Evolutionary conservation across 371 early-diverging fungal species (phyloP).

Genomic region (Mortierella sp.): DNA sequence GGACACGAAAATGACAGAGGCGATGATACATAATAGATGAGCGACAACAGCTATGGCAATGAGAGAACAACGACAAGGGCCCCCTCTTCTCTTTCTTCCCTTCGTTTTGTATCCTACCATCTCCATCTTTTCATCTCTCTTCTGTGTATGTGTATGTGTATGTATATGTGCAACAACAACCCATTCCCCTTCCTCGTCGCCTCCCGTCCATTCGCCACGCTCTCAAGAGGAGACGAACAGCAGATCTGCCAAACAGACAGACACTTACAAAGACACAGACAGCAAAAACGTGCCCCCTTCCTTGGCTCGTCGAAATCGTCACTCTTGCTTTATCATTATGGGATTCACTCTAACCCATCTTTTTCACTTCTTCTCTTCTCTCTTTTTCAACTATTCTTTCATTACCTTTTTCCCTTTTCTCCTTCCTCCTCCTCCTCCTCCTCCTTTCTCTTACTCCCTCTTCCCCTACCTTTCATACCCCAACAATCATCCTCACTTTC

Average conservation of each 20-base stretch:
- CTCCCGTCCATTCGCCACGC: background rate
- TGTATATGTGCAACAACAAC: background rate
- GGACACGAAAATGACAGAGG: background rate
- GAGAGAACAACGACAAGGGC: background rate
- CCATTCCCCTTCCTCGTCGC: background rate
- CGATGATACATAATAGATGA: too few species aligned
- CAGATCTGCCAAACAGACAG: background rate
- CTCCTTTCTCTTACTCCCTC: background rate
- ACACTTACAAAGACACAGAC: background rate
- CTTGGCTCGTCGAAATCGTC: conserved; percentile 3
- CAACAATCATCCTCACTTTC: background rate
- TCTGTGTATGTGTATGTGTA: background rate
- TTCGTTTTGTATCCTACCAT: background rate
- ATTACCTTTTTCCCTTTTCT: background rate
- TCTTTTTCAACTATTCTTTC: background rate
- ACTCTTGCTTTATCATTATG: background rate
- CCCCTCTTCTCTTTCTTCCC: background rate
- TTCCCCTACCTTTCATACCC: background rate
- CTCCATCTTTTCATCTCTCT: background rate
- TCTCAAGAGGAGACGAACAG: background rate
- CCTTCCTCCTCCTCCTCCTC: background rate
- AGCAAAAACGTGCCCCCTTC: conserved; percentile 6
- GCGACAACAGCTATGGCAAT: too few species aligned
- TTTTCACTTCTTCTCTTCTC: background rate
- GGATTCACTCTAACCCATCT: background rate